A percentile compares a stretch with the other conserved stretches of the same genome.
phyloP scores from a whole-genome alignment of 2,329 filamentous ascomycete species.

The Didymella glomerata region DNA sequence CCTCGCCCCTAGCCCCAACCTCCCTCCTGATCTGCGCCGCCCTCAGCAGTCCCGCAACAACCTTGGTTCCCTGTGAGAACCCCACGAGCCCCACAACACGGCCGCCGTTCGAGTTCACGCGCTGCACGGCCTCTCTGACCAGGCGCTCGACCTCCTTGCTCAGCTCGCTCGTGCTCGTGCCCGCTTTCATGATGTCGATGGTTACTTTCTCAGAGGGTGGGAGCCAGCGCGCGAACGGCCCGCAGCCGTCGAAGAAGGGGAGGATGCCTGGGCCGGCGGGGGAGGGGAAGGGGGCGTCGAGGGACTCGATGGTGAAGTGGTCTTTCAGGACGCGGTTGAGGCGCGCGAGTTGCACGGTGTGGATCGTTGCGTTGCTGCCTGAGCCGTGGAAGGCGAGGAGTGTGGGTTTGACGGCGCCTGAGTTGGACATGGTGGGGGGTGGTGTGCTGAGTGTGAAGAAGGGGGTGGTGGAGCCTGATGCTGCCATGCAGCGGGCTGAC shows the following conservation, averaged over 20 bases:
- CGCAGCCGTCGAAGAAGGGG: constrained; percentile 51
- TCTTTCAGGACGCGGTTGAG: constrained; percentile 35
- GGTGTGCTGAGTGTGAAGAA: constrained; percentile 10
- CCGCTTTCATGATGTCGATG: constrained; percentile 28
- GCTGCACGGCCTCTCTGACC: constrained; percentile 27
- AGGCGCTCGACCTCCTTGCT: constrained; percentile 33
- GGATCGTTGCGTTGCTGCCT: constrained; percentile 45
- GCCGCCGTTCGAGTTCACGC: constrained; percentile 27
- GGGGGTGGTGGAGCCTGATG: neutral
- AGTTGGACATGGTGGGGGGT: constrained; percentile 5
- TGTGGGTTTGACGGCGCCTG: constrained; percentile 37
- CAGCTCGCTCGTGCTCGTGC: constrained; percentile 25
- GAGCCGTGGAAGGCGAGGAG: constrained; percentile 50
- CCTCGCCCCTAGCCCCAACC: constrained; percentile 18
- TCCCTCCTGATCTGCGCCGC: constrained; percentile 31
- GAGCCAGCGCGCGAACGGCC: constrained; percentile 47
- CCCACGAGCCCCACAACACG: constrained; percentile 43
- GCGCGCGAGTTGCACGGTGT: constrained; percentile 46
- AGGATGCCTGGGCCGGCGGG: constrained; percentile 48
- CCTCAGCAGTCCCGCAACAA: constrained; percentile 44
- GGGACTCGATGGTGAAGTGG: constrained; percentile 36
- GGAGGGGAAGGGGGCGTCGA: constrained; percentile 45
- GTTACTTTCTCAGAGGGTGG: constrained; percentile 31
- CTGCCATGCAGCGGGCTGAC: constrained; percentile 1
- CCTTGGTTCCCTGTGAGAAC: constrained; percentile 47